phyloP scores from a whole-genome alignment of 2,329 filamentous ascomycete genomes.

The Arthrobotrys pseudoclavata region DNA sequence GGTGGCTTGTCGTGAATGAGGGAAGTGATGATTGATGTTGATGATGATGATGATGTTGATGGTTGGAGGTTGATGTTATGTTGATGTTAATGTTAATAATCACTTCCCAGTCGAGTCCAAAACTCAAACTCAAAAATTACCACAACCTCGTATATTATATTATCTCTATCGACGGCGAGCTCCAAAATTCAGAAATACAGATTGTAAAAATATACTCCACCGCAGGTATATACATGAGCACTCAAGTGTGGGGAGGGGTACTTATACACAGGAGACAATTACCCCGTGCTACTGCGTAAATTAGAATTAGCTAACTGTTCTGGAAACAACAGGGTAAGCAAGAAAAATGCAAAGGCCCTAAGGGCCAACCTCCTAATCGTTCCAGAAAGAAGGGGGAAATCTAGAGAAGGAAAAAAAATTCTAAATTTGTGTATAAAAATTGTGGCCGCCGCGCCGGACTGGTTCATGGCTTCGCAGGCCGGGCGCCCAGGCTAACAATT shows the following conservation, averaged over 20 bases:
- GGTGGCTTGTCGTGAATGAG: not conserved
- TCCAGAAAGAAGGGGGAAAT: too few species aligned
- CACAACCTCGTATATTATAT: not conserved
- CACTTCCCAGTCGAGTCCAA: not conserved
- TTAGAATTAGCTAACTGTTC: not conserved
- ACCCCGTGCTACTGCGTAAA: too few species aligned
- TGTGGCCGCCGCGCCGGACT: too few species aligned
- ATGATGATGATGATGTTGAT: constrained; percentile 17
- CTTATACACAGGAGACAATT: too few species aligned
- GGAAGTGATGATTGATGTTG: not conserved
- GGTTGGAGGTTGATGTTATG: constrained; percentile 11
- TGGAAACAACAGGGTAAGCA: not conserved
- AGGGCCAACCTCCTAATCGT: not conserved
- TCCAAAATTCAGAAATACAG: not conserved
- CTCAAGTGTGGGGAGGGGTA: too few species aligned
- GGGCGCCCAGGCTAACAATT: too few species aligned
- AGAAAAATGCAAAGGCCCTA: too few species aligned
- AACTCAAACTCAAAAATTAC: constrained; percentile 1
- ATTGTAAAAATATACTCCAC: not conserved
- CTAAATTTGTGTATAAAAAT: not conserved
- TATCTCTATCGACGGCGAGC: not conserved
- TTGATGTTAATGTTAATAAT: not conserved
- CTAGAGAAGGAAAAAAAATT: not conserved
- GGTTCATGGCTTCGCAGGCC: too few species aligned
- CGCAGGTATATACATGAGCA: not conserved